Percentiles rank a stretch among this genome's conserved stretches.
These are phyloP conservation scores for Tetrapyrgos nigripes DNA, from an alignment of 1,284 basidiomycete species.

Conservation along the genomic window DNA sequence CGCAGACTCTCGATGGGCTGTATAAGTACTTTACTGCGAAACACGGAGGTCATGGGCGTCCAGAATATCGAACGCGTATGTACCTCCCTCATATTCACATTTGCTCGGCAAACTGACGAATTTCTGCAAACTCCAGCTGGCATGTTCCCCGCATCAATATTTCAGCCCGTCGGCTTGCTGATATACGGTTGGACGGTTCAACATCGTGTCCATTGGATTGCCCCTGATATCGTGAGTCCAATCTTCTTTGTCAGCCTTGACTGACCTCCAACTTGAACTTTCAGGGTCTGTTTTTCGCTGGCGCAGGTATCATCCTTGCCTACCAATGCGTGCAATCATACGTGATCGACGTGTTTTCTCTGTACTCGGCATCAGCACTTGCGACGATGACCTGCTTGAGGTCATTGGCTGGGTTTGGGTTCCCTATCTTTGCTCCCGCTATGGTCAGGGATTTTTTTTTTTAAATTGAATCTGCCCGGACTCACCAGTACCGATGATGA, in stretches of 20 bases:
- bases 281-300: background rate
- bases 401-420: conserved; percentile 47
- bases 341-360: conserved; percentile 2
- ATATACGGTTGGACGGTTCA: conserved; percentile 1
- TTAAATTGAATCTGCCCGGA: no score
- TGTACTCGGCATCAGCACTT: conserved; percentile 30
- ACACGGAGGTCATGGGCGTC: background rate
- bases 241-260: background rate
- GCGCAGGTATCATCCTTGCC: background rate
- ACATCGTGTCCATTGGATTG: conserved; percentile 1
- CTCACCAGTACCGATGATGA: no score
- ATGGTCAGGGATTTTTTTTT: conserved; percentile 50
- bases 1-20: conserved; percentile 57
- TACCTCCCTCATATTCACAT: no score
- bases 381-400: conserved; percentile 47
- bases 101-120: background rate
- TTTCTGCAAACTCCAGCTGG: background rate
- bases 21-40: conserved; percentile 37
- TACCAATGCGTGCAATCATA: conserved; percentile 3
- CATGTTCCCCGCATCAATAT: background rate
- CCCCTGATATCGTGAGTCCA: background rate
- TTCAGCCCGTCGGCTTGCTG: background rate
- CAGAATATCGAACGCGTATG: conserved; percentile 19
- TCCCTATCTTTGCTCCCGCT: conserved; percentile 49
- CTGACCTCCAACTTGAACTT: background rate